Conservation (phyloP, 2,329 filamentous ascomycete genomes). For the Talaromyces albobiverticillius region DNA sequence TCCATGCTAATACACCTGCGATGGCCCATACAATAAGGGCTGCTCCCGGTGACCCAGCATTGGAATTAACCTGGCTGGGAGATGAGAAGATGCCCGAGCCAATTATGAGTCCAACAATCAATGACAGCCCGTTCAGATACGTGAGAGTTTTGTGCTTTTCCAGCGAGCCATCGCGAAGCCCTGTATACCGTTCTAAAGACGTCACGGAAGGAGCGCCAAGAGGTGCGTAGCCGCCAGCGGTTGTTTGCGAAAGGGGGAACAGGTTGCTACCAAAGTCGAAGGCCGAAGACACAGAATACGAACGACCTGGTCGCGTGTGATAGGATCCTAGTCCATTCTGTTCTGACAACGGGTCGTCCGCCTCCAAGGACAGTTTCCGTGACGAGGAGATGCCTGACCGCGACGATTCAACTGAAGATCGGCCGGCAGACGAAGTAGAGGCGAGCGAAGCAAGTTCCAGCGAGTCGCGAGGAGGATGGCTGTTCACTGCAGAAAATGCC, state of each 20-base stretch:
- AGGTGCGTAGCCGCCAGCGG: constrained; percentile 73
- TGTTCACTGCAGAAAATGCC: constrained; percentile 28
- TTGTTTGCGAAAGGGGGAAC: constrained; percentile 83
- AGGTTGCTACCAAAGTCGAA: constrained; percentile 95
- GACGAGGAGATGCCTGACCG: constrained; percentile 90
- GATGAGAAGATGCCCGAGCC: constrained; percentile 96
- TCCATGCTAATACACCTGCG: constrained; percentile 92
- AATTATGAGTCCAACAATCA: constrained; percentile 91
- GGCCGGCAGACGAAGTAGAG: constrained; percentile 69
- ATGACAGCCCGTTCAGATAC: constrained; percentile 85
- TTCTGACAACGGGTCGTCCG: constrained; percentile 70
- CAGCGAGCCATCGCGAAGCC: constrained; percentile 70
- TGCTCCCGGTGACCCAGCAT: constrained; percentile 87
- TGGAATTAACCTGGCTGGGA: constrained; percentile 85
- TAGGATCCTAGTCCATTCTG: constrained; percentile 51
- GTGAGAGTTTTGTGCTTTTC: constrained; percentile 96
- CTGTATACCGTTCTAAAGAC: constrained; percentile 52
- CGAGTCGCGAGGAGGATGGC: constrained; percentile 69
- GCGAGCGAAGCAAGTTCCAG: constrained; percentile 94
- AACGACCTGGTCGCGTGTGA: constrained; percentile 56
- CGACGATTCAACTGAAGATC: constrained; percentile 69
- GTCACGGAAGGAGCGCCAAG: constrained; percentile 70
- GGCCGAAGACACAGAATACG: constrained; percentile 85
- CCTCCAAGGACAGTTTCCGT: constrained; percentile 80
- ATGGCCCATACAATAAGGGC: constrained; percentile 88